Evolutionary conservation across 495 filamentous ascomycete genomes (phyloP), one percentile per base, ranked within the genome.

Genomic region (Hypoxylon lenormandii): DNA sequence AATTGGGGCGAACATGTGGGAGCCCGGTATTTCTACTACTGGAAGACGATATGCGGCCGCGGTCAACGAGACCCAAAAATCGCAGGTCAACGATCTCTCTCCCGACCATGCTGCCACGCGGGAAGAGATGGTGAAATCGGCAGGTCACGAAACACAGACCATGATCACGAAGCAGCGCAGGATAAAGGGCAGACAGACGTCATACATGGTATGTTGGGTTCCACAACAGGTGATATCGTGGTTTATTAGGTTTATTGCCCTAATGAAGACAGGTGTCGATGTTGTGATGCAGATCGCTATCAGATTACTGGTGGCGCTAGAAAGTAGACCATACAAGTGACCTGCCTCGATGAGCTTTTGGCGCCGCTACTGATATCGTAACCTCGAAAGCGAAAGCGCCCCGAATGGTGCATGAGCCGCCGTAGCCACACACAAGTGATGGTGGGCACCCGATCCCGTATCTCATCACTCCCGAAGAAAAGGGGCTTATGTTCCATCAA

Each of bases 191-290:
- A 40, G 42, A 3, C 23, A 64, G 42, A 70, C 62, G 68, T 71
- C 68, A 71, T 66, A n/a, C n/a, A n/a, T n/a, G n/a, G n/a, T n/a
- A n/a, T n/a, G 40, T 16, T 54, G 62, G 28, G 68, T 71, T 54
- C 58, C 68, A 62, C 56, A 36, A 10, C 62, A 53, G 18, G 43
- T 33, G 48, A 52, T 52, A 66, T 66, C 62, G 56, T 62, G 57
- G 26, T 12, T 18, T 28, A 28, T 28, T 28, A 7, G 26, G 30
- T 30, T 57, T 66, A 61, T 61, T 65, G 3, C 43, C n/a, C 8
- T 46, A 8, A 21, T 56, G 43, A 4, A 36, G 66, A 60, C 48
- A 48, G 57, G 56, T n/a, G 46, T 58, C 46, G 55, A 12, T 46
- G 60, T 58, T 58, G 45, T 28, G 28, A 36, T 36, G 43, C 30